These are phyloP conservation scores for Batrachochytrium dendrobatidis DNA, from an alignment of 371 early-diverging fungal species.

Conservation along the genomic window DNA sequence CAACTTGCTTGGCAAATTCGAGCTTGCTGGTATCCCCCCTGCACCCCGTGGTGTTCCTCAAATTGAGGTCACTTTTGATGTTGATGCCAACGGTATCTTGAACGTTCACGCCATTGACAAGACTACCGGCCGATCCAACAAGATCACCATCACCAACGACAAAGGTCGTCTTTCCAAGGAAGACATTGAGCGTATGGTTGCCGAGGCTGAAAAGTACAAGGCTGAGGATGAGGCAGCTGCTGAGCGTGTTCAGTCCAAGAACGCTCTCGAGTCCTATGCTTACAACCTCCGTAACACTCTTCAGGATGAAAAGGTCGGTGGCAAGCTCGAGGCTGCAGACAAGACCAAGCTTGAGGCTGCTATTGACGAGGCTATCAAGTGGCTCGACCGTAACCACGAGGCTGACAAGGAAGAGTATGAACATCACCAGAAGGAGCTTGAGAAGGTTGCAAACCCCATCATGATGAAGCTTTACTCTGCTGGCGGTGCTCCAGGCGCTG, in stretches of 20 bases:
- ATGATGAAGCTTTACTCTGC: slow-evolving; percentile 81
- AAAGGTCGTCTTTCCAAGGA: slow-evolving; percentile 94
- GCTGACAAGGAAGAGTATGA: slow-evolving; percentile 94
- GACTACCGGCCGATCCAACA: slow-evolving; percentile 88
- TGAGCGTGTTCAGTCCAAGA: slow-evolving; percentile 80
- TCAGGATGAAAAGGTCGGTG: slow-evolving; percentile 83
- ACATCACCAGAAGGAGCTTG: slow-evolving; percentile 86
- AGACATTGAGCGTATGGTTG: slow-evolving; percentile 95
- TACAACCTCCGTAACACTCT: slow-evolving; percentile 89
- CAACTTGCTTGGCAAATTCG: slow-evolving; percentile 94
- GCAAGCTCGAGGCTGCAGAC: slow-evolving; percentile 77
- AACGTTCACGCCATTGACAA: slow-evolving; percentile 95
- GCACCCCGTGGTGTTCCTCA: slow-evolving; percentile 97
- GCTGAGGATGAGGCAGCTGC: slow-evolving; percentile 89
- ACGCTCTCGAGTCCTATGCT: slow-evolving; percentile 87
- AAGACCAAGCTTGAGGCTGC: slow-evolving; percentile 75
- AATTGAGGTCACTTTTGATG: slow-evolving; percentile 96
- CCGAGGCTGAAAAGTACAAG: slow-evolving; percentile 94
- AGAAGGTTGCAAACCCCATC: slow-evolving; percentile 92
- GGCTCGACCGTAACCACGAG: slow-evolving; percentile 84
- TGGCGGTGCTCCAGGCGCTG: slow-evolving; percentile 56
- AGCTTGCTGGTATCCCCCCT: slow-evolving; percentile 90
- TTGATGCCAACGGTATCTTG: slow-evolving; percentile 96
- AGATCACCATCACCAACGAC: slow-evolving; percentile 97
- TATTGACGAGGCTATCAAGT: slow-evolving; percentile 77